These are phyloP conservation scores for Amanita pallidorosea DNA, from an alignment of 768 basidiomycete genomes.

Conservation along the genomic window DNA sequence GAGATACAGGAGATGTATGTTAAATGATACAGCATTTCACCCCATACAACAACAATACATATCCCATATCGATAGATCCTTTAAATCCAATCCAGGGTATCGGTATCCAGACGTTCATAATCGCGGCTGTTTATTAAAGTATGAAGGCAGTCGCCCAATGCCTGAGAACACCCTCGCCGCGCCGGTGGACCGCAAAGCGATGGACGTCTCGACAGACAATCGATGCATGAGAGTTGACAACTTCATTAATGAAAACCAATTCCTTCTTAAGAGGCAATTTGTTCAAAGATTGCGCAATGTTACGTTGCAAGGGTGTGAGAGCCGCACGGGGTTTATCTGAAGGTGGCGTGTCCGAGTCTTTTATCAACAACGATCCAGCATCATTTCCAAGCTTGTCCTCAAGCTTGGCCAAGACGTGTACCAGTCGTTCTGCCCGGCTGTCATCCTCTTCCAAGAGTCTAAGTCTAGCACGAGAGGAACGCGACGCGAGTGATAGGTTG, in stretches of 20 bases:
- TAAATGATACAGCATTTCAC: neutral
- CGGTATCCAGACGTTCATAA: neutral
- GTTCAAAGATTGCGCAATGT: slow-evolving; percentile 52
- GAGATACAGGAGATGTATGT: no score
- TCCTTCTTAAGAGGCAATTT: slow-evolving; percentile 65
- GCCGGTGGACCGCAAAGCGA: slow-evolving; percentile 42
- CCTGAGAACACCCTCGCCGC: slow-evolving; percentile 54
- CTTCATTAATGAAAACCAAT: slow-evolving; percentile 47
- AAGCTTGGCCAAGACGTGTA: slow-evolving; percentile 43
- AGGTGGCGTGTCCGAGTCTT: slow-evolving; percentile 36
- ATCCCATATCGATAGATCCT: neutral
- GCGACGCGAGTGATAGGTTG: slow-evolving; percentile 47
- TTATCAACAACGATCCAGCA: slow-evolving; percentile 8
- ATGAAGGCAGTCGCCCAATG: slow-evolving; percentile 62
- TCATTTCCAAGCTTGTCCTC: slow-evolving; percentile 53
- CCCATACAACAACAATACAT: neutral
- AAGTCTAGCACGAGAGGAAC: slow-evolving; percentile 55
- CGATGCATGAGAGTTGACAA: slow-evolving; percentile 58
- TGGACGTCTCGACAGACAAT: slow-evolving; percentile 63
- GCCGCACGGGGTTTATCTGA: slow-evolving; percentile 20
- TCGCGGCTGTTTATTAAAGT: slow-evolving; percentile 10
- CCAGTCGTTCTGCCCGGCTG: slow-evolving; percentile 37
- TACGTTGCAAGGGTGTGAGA: slow-evolving; percentile 45
- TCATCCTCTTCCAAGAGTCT: slow-evolving; percentile 48
- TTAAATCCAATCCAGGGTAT: neutral